Base-by-base conservation (phyloP, 1,139 yeast species). In the Suhomyces coccinellae region DNA sequence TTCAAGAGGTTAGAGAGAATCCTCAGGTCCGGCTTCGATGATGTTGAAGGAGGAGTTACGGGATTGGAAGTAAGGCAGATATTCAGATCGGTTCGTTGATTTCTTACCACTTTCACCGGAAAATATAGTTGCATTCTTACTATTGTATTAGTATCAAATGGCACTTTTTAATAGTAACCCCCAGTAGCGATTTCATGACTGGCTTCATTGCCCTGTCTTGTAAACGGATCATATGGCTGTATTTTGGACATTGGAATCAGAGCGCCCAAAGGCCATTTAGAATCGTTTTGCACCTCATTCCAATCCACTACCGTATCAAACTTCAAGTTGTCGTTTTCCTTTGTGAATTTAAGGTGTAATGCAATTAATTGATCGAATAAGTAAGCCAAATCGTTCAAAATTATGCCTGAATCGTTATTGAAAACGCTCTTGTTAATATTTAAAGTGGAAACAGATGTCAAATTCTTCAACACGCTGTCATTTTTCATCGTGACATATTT, bases 191-290 rank as follows among this genome's bases (percentile, higher is more conserved):
- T 34, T 34, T 34, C 29, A 5, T 5, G 14, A n/a, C 9, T 10
- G 4, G 29, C 5, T 7, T 2, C 15, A 8, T 13, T 7, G 12
- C 6, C 4, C 17, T 3, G 29, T 15, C 11, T 11, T 24, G 11
- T 4, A 13, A 34, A 36, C 11, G 24, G 54, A 20, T 41, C 39
- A 24, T 52, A 52, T 3, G 51, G 39, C 2, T 27, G 38, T 2
- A 52, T 44, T 4, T 38, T 41, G 16, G 48, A 43, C 22, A 66
- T 59, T 1, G 79, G 79, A 7, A 74, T 69, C 40, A 63, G 62
- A 7, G 65, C 58, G 0, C 79, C 79, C 39, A 71, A 51, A 0
- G 80, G 80, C 79, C 79, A 75, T 51, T 70, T 72, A 7, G 72
- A 62, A 47, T 73, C 79, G 30, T 61, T 58, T 24, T 60, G 59